phyloP scores from a whole-genome alignment of 148 eudicot species.

The Spergularia bocconei region DNA sequence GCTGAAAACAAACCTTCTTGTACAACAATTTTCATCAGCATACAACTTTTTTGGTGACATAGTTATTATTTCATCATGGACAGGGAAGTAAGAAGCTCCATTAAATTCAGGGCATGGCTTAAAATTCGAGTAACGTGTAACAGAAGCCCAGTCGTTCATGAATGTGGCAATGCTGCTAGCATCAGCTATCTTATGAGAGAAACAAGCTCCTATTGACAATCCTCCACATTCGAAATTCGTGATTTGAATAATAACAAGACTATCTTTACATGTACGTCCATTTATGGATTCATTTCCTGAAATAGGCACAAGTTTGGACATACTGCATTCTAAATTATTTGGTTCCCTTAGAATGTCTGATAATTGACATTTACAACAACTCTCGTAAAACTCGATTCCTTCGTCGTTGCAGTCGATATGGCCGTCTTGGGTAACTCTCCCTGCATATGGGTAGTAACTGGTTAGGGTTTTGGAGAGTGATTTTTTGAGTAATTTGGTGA shows the following conservation, averaged over 20 bases:
- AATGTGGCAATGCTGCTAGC: constrained; percentile 31
- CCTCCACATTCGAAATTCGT: constrained; percentile 40
- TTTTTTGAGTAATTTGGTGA: not conserved
- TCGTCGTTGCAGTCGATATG: constrained; percentile 40
- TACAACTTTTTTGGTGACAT: constrained; percentile 14
- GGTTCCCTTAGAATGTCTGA: constrained; percentile 27
- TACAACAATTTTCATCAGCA: constrained; percentile 7
- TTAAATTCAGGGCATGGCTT: constrained; percentile 26
- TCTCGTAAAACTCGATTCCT: constrained; percentile 35
- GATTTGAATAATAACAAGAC: constrained; percentile 38
- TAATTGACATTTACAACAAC: constrained; percentile 21
- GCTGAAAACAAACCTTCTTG: constrained; percentile 36
- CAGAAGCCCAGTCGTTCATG: constrained; percentile 36
- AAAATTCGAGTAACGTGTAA: constrained; percentile 1
- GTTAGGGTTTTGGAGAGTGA: constrained; percentile 25
- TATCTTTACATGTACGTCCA: constrained; percentile 1
- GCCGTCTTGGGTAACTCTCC: constrained; percentile 32
- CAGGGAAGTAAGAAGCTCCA: constrained; percentile 30
- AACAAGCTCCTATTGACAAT: constrained; percentile 29
- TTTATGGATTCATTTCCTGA: constrained; percentile 10
- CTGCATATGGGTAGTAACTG: constrained; percentile 45
- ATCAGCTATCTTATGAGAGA: constrained; percentile 37
- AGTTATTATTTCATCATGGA: constrained; percentile 11
- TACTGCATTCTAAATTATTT: constrained; percentile 5
- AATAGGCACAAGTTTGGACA: constrained; percentile 33